These are phyloP conservation scores for Leccinellum luteum DNA, from an alignment of 768 basidiomycete genomes.

Conservation along the genomic window DNA sequence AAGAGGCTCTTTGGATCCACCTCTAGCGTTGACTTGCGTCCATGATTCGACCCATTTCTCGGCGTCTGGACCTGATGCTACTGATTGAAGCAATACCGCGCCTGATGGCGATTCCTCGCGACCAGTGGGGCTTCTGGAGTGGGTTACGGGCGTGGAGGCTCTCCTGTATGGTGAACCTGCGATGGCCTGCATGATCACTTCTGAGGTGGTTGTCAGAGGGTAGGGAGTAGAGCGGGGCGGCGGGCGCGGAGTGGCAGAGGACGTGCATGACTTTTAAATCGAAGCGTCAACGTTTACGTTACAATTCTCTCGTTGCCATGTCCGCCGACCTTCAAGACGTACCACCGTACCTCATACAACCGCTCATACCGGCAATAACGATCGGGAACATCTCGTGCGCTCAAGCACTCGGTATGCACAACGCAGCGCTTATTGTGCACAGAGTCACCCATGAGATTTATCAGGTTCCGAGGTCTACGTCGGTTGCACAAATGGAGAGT, in stretches of 20 bases:
- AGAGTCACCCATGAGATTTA: background rate
- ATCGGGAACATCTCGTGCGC: conserved; percentile 37
- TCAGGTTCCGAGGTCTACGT: conserved; percentile 83
- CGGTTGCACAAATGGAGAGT: conserved; percentile 81
- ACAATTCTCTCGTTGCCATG: conserved; percentile 19
- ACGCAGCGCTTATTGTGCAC: background rate
- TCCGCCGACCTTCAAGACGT: conserved; percentile 39
- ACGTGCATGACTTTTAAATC: conserved; percentile 18
- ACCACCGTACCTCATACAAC: conserved; percentile 60
- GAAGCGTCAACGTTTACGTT: conserved; percentile 6
- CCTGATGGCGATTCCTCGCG: conserved; percentile 19
- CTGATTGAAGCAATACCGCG: conserved; percentile 9
- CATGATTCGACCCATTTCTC: conserved; percentile 60
- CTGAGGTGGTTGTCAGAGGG: background rate
- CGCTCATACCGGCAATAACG: conserved; percentile 40
- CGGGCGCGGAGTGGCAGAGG: background rate
- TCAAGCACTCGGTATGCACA: conserved; percentile 53
- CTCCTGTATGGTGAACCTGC: conserved; percentile 15
- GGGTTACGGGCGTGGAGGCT: conserved; percentile 18
- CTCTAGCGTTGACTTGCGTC: conserved; percentile 54
- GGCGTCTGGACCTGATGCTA: conserved; percentile 30
- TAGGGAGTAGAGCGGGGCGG: conserved; percentile 6
- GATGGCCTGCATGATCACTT: conserved; percentile 14
- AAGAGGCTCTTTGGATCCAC: conserved; percentile 37
- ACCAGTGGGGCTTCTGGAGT: conserved; percentile 12